A percentile compares a stretch with the other conserved stretches of the same genome.
phyloP scores from a whole-genome alignment of 106 monocot genomes.

The Ottelia alismoides region DNA sequence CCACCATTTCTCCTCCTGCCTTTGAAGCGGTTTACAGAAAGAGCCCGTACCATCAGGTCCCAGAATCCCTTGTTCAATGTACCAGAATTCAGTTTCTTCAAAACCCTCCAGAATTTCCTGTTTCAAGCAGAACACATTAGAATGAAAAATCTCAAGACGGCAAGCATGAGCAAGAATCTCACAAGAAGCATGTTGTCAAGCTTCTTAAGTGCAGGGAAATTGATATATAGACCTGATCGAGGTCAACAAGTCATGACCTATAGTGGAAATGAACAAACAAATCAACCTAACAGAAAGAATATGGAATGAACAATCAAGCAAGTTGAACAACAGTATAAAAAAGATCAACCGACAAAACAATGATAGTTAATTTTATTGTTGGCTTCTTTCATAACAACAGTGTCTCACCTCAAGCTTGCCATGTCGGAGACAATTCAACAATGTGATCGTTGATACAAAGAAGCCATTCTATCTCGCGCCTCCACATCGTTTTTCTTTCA shows the following conservation, averaged over 20 bases:
- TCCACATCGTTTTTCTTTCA: constrained; percentile 82
- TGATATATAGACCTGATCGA: constrained; percentile 57
- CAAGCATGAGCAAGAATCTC: constrained; percentile 5
- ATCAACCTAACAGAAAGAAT: no score
- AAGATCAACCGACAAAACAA: no score
- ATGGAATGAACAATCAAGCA: no score
- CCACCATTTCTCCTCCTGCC: constrained; percentile 95
- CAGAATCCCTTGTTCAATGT: constrained; percentile 70
- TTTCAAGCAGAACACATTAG: background rate
- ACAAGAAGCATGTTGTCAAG: constrained; percentile 83
- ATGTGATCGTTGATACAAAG: constrained; percentile 86
- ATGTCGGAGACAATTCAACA: constrained; percentile 59
- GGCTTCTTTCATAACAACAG: no score
- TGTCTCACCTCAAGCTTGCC: constrained; percentile 87
- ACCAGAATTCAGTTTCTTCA: constrained; percentile 69
- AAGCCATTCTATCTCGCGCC: constrained; percentile 77
- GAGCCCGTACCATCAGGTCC: constrained; percentile 50
- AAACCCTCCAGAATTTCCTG: constrained; percentile 90
- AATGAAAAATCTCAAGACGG: background rate
- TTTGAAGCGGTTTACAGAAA: constrained; percentile 23
- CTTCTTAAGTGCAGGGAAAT: constrained; percentile 79
- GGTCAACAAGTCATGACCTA: constrained; percentile 84
- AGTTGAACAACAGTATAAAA: no score
- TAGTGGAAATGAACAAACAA: no score
- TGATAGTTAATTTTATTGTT: no score